Percentiles rank a stretch among this genome's conserved stretches.
phyloP scores from a whole-genome alignment of 768 basidiomycete species.

The Boletus coccyginus region DNA sequence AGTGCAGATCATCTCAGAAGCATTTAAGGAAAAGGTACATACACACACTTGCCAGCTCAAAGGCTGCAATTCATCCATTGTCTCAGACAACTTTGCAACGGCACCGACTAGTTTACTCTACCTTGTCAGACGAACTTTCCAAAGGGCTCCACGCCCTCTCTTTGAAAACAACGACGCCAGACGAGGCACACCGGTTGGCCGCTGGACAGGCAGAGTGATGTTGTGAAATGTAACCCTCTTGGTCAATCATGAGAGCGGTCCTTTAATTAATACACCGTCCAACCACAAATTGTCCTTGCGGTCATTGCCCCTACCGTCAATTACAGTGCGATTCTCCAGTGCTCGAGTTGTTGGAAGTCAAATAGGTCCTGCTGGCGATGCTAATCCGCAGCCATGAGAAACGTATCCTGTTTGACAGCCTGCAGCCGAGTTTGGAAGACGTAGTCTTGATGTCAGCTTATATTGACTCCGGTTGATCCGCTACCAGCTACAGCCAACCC shows the following conservation, averaged over 20 bases:
- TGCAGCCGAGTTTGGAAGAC: constrained; percentile 1
- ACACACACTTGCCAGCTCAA: constrained; percentile 1
- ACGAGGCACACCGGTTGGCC: constrained; percentile 38
- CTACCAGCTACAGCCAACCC: constrained; percentile 22
- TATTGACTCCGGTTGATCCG: constrained; percentile 30
- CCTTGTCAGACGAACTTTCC: constrained; percentile 67
- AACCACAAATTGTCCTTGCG: constrained; percentile 20
- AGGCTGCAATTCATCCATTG: constrained; percentile 12
- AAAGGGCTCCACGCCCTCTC: constrained; percentile 77
- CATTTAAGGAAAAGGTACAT: constrained; percentile 70
- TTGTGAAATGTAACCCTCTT: constrained; percentile 17
- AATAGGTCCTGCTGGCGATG: constrained; percentile 16
- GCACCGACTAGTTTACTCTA: constrained; percentile 75
- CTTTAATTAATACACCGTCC: constrained; percentile 29
- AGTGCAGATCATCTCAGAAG: constrained; percentile 67
- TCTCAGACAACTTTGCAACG: constrained; percentile 71
- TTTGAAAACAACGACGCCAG: constrained; percentile 67
- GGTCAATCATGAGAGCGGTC: constrained; percentile 30
- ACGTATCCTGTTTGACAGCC: constrained; percentile 6
- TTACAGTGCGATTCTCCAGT: constrained; percentile 21
- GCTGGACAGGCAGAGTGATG: constrained; percentile 22
- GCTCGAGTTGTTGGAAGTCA: constrained; percentile 1
- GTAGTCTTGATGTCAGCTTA: constrained; percentile 6
- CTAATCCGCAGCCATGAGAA: constrained; percentile 16
- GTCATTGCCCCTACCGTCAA: constrained; percentile 14